Base-by-base conservation (phyloP, 495 filamentous ascomycete species). In the Penicillium pancosmium region DNA sequence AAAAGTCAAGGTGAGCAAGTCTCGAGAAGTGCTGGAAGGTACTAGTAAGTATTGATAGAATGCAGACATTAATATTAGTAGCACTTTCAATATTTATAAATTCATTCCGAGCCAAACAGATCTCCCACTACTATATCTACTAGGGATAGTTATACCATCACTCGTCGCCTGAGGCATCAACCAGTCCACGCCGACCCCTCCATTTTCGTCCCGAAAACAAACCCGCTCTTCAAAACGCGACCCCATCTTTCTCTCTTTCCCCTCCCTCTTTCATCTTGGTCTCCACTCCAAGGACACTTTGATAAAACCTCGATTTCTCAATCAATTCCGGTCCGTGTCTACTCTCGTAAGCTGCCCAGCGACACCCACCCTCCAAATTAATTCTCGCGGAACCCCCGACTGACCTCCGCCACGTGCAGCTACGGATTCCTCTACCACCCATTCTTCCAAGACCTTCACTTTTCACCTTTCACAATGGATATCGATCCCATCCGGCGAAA, bases 401-500 rank as follows among this genome's bases (percentile, higher is more conserved):
- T 44, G n/a, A 44, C 41, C 41, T 44, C 16, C 25, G 48, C 55
- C 49, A 64, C 57, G 54, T 57, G 62, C 58, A 19, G 36, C 15
- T 27, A 62, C 18, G 51, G 36, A 56, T 31, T 53, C 38, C 40
- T 9, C 16, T 4, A 10, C 15, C 12, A 16, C 23, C 18, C 52
- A 47, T 44, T 50, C 43, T 33, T 10, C 35, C 3, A 6, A 16
- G n/a, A 19, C 41, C 41, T 18, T 5, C n/a, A 44, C 11, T 15
- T 43, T 57, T 40, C 52, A 18, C 33, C 50, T 41, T 15, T 67
- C 60, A 55, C 71, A 72, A 73, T 82, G 70, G 90, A 94, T 69
- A 89, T 94, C 68, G 92, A 97, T 76, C 78, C 84, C 56, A 86
- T 72, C 62, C 84, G 92, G 66, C 88, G 95, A 70, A 97, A 96